Evolutionary conservation across 441 rosid species (phyloP).

Genomic region (Eruca vesicaria): DNA sequence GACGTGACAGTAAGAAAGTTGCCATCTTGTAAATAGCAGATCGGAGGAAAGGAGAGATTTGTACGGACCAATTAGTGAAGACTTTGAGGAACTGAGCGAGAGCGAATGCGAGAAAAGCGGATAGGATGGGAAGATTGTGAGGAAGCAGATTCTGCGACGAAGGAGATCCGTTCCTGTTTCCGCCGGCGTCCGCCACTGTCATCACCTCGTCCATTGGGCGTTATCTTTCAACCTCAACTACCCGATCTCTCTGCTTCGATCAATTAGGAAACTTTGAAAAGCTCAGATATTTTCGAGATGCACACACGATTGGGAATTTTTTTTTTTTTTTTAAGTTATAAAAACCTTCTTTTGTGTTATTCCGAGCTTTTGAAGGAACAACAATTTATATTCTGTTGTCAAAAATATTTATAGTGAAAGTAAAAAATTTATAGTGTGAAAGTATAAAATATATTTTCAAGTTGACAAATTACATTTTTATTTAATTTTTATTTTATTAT

Average conservation of each 20-base stretch:
- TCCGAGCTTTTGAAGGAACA: too few relatives aligned
- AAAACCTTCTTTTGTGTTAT: not conserved
- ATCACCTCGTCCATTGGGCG: constrained; percentile 66
- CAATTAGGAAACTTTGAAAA: not conserved
- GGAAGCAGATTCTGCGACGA: constrained; percentile 43
- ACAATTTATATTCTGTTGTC: too few relatives aligned
- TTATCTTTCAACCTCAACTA: not conserved
- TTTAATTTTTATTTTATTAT: too few relatives aligned
- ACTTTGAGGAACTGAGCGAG: constrained; percentile 95
- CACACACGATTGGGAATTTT: not conserved
- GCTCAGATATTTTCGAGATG: not conserved
- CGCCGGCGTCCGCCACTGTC: constrained; percentile 54
- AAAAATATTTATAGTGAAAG: too few relatives aligned
- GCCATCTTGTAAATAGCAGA: not conserved
- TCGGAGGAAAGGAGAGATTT: not conserved
- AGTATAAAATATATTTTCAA: too few relatives aligned
- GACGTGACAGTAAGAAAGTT: too few relatives aligned
- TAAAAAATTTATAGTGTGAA: too few relatives aligned
- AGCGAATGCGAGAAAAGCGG: constrained; percentile 88
- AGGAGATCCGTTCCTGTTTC: constrained; percentile 41
- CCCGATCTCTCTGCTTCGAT: not conserved
- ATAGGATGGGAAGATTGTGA: constrained; percentile 74
- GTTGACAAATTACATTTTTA: too few relatives aligned
- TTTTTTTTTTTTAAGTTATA: not conserved
- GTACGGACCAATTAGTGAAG: constrained; percentile 85